Base-by-base conservation (phyloP, 257 asterid genomes). In the Capsicum baccatum region DNA sequence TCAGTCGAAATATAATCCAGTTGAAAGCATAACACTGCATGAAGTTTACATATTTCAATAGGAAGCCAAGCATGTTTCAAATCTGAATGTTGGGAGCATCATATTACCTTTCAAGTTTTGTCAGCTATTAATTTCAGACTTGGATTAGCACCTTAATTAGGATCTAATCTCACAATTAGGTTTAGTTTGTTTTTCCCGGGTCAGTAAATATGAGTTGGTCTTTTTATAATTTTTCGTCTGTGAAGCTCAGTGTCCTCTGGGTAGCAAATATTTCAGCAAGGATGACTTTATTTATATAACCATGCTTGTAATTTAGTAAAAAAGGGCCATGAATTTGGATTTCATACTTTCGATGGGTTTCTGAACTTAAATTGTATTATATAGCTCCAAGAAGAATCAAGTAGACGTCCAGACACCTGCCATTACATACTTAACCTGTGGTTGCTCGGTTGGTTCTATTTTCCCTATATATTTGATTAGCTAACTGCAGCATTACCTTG, bases 151-250 rank as follows among this genome's bases (percentile, higher is more conserved):
- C 4, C 80, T 74, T 48, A 48, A 21, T 21, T 39, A 74, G 60
- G 60, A 74, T 35, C 80, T 74, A 74, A 19, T 48, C 44, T 50
- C 80, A 8, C 80, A 73, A 68, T 68, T 73, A 48, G 80, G 35
- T n/a, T 21, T 74, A 11, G 10, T 74, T 73, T 50, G 11, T 73
- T 73, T 70, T 50, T 74, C 39, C 58, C 39, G 12, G 60, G 60
- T 54, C 44, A 74, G 19, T 74, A 73, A 73, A 12, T 19, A 74
- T 50, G 60, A 19, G 60, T 74, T 73, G 6, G 3, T 48, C 6
- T 44, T 17, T 71, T 16, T 9, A 12, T 52, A 74, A 13, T 74
- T 21, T 50, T 21, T 12, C 21, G 21, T 12, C 62, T 21, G 13
- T 76, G 81, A 76, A 76, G 81, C 52, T 76, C 26, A 52, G 81